Evolutionary conservation across 1,284 basidiomycete species (phyloP).

Genomic region (Amylostereum areolatum): DNA sequence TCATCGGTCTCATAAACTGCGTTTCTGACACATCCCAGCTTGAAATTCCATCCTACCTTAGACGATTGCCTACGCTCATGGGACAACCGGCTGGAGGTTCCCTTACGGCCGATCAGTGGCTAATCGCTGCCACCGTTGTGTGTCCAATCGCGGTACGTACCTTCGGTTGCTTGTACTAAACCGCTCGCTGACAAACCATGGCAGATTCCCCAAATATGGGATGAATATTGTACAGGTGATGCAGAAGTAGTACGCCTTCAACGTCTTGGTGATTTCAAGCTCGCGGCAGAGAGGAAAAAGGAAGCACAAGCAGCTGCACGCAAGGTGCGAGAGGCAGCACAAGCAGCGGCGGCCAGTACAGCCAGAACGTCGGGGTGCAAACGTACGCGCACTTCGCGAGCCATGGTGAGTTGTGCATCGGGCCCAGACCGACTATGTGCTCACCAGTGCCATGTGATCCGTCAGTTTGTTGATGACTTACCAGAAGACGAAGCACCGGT

Average conservation of each 20-base stretch:
- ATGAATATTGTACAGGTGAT: constrained; percentile 6
- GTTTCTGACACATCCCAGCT: constrained; percentile 16
- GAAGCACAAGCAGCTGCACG: background rate
- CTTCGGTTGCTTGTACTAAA: background rate
- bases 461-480: background rate
- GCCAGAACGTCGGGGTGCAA: background rate
- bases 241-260: background rate
- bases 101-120: constrained; percentile 30
- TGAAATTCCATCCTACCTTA: constrained; percentile 15
- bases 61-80: constrained; percentile 22
- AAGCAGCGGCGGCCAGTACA: background rate
- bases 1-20: too few relatives aligned
- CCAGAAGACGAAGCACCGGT: background rate
- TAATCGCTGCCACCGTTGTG: constrained; percentile 18
- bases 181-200: constrained; percentile 1
- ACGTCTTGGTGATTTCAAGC: background rate
- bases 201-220: constrained; percentile 20
- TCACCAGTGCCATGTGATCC: too few relatives aligned
- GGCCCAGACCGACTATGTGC: background rate
- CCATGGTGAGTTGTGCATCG: background rate
- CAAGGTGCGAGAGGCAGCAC: background rate
- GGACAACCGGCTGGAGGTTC: constrained; percentile 28
- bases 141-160: constrained; percentile 21
- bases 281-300: background rate
- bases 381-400: background rate